phyloP scores from a whole-genome alignment of 352 stramenopile genomes.

The Phytophthora aleatoria region DNA sequence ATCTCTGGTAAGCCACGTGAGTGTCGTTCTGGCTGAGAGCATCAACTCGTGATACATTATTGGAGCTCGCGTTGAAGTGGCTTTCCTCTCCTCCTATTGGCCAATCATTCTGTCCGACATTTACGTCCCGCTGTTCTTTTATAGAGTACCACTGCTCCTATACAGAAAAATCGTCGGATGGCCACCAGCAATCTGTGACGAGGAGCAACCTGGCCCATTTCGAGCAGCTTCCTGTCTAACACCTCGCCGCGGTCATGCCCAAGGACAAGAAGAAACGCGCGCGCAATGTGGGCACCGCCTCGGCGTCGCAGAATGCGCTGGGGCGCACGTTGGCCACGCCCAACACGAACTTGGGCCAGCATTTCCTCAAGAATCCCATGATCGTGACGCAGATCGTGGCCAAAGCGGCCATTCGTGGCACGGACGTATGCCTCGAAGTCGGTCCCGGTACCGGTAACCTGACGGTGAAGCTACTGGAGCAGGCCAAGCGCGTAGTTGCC shows the following conservation, averaged over 20 bases:
- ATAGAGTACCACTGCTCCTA: conserved; percentile 2
- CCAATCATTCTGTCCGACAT: background rate
- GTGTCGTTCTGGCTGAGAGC: no score
- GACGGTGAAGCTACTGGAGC: conserved; percentile 98
- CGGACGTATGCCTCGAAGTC: conserved; percentile 97
- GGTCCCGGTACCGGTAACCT: conserved; percentile 98
- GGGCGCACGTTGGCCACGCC: conserved; percentile 94
- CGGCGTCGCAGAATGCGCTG: conserved; percentile 78
- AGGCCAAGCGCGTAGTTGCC: conserved; percentile 97
- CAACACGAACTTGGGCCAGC: conserved; percentile 97
- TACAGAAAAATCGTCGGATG: conserved; percentile 27
- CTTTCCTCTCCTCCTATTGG: background rate
- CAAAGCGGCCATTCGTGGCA: conserved; percentile 95
- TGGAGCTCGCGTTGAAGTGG: no score
- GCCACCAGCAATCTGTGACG: conserved; percentile 42
- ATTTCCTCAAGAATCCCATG: conserved; percentile 99
- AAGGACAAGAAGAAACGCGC: conserved; percentile 92
- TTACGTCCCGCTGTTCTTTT: conserved; percentile 4
- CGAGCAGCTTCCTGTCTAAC: background rate
- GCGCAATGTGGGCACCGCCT: conserved; percentile 66
- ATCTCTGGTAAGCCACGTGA: no score
- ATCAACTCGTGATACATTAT: no score
- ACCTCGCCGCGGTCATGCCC: conserved; percentile 48
- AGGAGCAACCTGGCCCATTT: conserved; percentile 12
- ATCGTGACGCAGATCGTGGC: conserved; percentile 97